phyloP scores from a whole-genome alignment of 768 basidiomycete species.

The Hygrocybe punicea region DNA sequence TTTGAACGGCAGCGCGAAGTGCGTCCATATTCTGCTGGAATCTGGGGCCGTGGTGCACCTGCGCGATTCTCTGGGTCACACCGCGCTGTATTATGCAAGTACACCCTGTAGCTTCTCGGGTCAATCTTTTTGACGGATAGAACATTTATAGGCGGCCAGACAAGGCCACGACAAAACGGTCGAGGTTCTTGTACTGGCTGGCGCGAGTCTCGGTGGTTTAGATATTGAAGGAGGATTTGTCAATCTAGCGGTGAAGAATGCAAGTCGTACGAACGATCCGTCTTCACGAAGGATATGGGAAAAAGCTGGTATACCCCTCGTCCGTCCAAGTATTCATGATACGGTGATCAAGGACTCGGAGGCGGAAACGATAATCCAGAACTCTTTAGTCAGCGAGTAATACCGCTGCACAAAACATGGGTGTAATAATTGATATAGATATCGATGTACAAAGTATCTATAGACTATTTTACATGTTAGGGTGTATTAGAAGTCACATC shows the following conservation, averaged over 20 bases:
- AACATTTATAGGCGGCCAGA: conserved; percentile 60
- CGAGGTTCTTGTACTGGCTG: conserved; percentile 62
- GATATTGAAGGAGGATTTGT: conserved; percentile 68
- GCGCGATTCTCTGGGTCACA: conserved; percentile 76
- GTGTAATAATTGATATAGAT: background rate
- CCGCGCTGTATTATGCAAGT: conserved; percentile 76
- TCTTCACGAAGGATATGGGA: conserved; percentile 50
- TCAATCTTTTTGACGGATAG: background rate
- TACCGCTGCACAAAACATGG: conserved; percentile 10
- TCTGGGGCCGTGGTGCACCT: conserved; percentile 81
- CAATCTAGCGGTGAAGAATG: conserved; percentile 41
- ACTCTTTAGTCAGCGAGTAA: background rate
- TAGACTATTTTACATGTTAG: too few species aligned
- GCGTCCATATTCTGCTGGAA: conserved; percentile 52
- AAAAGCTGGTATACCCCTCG: conserved; percentile 45
- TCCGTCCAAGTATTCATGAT: background rate
- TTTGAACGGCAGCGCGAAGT: conserved; percentile 54
- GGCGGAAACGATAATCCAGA: background rate
- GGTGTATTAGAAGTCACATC: conserved; percentile 10
- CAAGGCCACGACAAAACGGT: conserved; percentile 63
- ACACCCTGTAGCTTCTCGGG: background rate
- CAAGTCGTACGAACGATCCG: conserved; percentile 41
- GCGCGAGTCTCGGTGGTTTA: conserved; percentile 67
- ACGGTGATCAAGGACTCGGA: background rate
- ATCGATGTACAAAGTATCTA: too few species aligned